Conservation (phyloP, 352 stramenopile species). For the Pythium graminicola region DNA sequence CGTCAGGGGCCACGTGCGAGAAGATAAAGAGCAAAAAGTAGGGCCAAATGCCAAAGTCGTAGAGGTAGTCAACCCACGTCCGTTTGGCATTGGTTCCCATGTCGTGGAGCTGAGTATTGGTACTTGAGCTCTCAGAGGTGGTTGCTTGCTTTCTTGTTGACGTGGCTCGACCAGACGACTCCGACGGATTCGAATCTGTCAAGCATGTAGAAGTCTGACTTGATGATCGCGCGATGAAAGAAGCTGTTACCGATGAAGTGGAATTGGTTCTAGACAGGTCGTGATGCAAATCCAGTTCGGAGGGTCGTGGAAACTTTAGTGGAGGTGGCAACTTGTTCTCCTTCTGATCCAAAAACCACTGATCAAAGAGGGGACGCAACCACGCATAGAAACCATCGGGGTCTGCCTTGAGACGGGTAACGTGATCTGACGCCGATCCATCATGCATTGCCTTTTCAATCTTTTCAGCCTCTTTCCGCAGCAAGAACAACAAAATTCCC, state of each 20-base stretch:
- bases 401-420: constrained; percentile 54
- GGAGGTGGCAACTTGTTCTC: constrained; percentile 29
- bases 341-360: constrained; percentile 52
- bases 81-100: neutral
- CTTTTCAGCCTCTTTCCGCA: constrained; percentile 70
- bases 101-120: neutral
- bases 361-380: constrained; percentile 54
- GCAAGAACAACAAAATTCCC: constrained; percentile 64
- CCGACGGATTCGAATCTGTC: neutral
- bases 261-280: constrained; percentile 5
- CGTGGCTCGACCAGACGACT: neutral
- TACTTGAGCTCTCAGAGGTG: neutral
- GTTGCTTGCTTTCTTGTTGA: neutral
- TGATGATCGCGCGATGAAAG: constrained; percentile 8
- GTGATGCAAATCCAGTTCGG: constrained; percentile 4
- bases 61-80: constrained; percentile 50
- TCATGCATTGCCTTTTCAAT: constrained; percentile 57
- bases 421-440: constrained; percentile 41
- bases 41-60: constrained; percentile 69
- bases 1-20: constrained; percentile 29
- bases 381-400: constrained; percentile 74
- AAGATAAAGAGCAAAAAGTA: constrained; percentile 61
- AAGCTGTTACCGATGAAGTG: constrained; percentile 5
- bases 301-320: constrained; percentile 19
- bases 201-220: constrained; percentile 7